Evolutionary conservation across 2,329 filamentous ascomycete genomes (phyloP), one percentile per base, ranked within the genome.

Genomic region (Colletotrichum plurivorum): DNA sequence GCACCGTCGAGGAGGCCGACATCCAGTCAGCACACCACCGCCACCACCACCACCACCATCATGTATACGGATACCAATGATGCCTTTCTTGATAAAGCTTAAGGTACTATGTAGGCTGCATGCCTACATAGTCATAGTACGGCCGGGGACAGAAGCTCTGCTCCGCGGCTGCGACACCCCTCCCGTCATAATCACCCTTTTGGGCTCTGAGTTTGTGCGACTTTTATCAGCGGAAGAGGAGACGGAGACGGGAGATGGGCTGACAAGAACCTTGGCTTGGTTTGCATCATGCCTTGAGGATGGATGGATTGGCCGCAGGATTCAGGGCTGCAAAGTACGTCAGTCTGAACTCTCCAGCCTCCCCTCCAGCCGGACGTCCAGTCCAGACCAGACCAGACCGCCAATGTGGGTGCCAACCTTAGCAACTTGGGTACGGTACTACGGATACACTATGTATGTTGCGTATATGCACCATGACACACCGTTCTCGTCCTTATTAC

Each of bases 141-240:
- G 36, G 12, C 60, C 48, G 65, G 60, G 60, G 39, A 27, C 60
- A 18, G 54, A 58, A 39, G 39, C 31, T 46, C 48, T 16, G n/a
- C 64, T 57, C 64, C 45, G 59, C 59, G 59, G 64, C 52, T 67
- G 65, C 48, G 20, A 58, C 59, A 46, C 51, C 52, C 45, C 63
- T 66, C 39, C 8, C 15, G 43, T 51, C 43, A 31, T 45, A 18
- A n/a, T 10, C 20, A 15, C 27, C 49, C 6, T 5, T 22, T 27
- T 49, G 20, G 13, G n/a, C 15, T 51, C 16, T 25, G 52, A 63
- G 45, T 57, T 63, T 57, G 59, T 64, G 59, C 59, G 18, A 49
- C 31, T 36, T 36, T 10, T 10, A 10, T 36, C 31, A 18, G 25
- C 18, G 41, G 15, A n/a, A 27, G 15, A 6, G 45, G 49, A 53